phyloP scores from a whole-genome alignment of 116 monocot species.

The Posidonia oceanica region DNA sequence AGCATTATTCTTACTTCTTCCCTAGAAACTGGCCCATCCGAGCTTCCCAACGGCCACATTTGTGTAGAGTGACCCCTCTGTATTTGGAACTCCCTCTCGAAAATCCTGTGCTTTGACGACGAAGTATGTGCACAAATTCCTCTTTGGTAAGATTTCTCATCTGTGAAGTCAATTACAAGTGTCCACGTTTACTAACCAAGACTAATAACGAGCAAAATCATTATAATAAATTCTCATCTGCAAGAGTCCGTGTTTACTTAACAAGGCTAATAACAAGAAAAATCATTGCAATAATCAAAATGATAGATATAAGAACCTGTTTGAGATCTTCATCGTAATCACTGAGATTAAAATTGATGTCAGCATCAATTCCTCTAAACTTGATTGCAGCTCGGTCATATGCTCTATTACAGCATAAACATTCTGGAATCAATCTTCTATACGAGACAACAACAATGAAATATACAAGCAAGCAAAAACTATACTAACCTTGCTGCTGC shows the following conservation, averaged over 20 bases:
- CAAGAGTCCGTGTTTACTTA: background rate
- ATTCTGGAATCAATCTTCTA: background rate
- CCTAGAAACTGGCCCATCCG: conserved; percentile 86
- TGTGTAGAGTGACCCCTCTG: conserved; percentile 77
- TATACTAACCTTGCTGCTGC: conserved; percentile 31
- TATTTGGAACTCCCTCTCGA: conserved; percentile 89
- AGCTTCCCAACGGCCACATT: conserved; percentile 86
- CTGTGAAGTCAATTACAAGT: conserved; percentile 13
- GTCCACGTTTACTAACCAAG: background rate
- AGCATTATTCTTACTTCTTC: conserved; percentile 42
- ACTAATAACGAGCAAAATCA: too few species aligned
- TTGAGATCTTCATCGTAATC: conserved; percentile 85
- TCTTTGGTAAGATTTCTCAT: conserved; percentile 64
- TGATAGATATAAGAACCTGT: conserved; percentile 26
- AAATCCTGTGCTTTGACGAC: conserved; percentile 76
- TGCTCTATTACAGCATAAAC: conserved; percentile 28
- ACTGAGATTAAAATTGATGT: conserved; percentile 76
- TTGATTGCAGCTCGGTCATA: conserved; percentile 87
- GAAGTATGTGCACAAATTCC: conserved; percentile 75
- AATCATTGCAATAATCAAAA: too few species aligned
- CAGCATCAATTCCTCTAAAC: conserved; percentile 76
- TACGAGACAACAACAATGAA: background rate
- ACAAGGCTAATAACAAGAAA: too few species aligned
- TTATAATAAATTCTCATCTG: conserved; percentile 26
- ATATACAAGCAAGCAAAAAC: background rate